These are phyloP conservation scores for Dalechampia spathulata DNA, from an alignment of 441 rosid genomes.

Conservation along the genomic window DNA sequence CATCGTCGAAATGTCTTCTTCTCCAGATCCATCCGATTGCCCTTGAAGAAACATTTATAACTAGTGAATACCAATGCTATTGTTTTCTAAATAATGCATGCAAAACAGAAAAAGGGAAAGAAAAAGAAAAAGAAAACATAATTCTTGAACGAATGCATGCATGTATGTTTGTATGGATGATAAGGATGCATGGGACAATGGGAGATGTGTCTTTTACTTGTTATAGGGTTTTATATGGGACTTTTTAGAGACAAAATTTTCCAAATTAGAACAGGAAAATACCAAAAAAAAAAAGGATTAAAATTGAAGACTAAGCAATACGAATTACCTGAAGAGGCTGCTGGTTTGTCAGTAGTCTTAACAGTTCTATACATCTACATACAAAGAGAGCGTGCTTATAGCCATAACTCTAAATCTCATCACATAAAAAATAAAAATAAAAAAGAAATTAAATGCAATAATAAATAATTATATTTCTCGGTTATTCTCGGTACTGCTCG, in stretches of 20 bases:
- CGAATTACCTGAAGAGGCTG: slow-evolving; percentile 71
- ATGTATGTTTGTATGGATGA: neutral
- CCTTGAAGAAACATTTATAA: slow-evolving; percentile 15
- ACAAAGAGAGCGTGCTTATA: neutral
- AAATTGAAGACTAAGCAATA: slow-evolving; percentile 20
- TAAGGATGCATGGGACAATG: too few species aligned
- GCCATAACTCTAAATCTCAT: too few species aligned
- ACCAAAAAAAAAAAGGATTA: neutral
- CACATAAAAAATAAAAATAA: too few species aligned
- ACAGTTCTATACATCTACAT: slow-evolving; percentile 86
- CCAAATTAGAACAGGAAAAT: slow-evolving; percentile 10
- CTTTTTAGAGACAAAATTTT: neutral
- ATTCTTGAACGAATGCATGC: too few species aligned
- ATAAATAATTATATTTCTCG: too few species aligned
- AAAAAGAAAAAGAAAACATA: too few species aligned
- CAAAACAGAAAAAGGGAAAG: too few species aligned
- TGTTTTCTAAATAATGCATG: too few species aligned
- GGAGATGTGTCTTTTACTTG: too few species aligned
- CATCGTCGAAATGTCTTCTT: slow-evolving; percentile 49
- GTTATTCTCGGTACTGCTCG: too few species aligned
- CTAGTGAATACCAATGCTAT: too few species aligned
- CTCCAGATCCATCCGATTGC: slow-evolving; percentile 70
- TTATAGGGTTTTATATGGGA: slow-evolving; percentile 8
- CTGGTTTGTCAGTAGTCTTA: slow-evolving; percentile 77
- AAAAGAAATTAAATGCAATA: too few species aligned